These are phyloP conservation scores for Hansenula anomala DNA, from an alignment of 1,139 yeast species.

Conservation along the genomic window DNA sequence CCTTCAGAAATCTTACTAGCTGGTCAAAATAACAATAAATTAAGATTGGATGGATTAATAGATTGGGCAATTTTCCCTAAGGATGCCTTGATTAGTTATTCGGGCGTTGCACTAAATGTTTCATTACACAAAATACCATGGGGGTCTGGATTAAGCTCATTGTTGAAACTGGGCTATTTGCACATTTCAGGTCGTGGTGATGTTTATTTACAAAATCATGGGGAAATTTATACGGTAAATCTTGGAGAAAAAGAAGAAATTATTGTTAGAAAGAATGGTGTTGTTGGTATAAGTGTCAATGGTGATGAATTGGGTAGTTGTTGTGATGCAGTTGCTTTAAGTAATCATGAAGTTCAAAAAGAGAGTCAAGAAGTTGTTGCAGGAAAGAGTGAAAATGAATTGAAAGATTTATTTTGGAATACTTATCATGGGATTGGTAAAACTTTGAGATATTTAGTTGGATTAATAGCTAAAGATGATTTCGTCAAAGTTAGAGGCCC, in stretches of 20 bases:
- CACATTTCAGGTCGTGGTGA: slow-evolving; percentile 56
- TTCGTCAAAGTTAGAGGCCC: slow-evolving; percentile 53
- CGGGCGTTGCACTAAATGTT: slow-evolving; percentile 45
- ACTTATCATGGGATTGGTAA: too few relatives aligned
- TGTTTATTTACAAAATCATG: slow-evolving; percentile 51
- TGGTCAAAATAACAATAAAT: slow-evolving; percentile 2
- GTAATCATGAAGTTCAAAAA: not conserved
- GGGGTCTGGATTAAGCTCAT: slow-evolving; percentile 16
- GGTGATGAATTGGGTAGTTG: slow-evolving; percentile 30
- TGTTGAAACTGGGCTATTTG: slow-evolving; percentile 37
- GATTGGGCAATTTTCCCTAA: slow-evolving; percentile 59
- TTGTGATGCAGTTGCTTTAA: slow-evolving; percentile 5
- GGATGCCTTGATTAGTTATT: slow-evolving; percentile 42
- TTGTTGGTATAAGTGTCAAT: slow-evolving; percentile 48
- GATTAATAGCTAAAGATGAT: slow-evolving; percentile 20
- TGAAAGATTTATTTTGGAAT: not conserved
- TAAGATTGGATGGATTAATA: slow-evolving; percentile 48
- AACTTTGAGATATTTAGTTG: not conserved
- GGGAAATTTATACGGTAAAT: slow-evolving; percentile 47
- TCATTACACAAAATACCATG: slow-evolving; percentile 38
- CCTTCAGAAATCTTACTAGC: not conserved
- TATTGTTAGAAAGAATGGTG: slow-evolving; percentile 39
- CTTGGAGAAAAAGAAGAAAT: slow-evolving; percentile 44
- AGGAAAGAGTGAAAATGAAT: not conserved
- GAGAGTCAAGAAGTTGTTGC: not conserved